phyloP scores from a whole-genome alignment of 192 early-diverging fungal genomes.

The Podila horticola region DNA sequence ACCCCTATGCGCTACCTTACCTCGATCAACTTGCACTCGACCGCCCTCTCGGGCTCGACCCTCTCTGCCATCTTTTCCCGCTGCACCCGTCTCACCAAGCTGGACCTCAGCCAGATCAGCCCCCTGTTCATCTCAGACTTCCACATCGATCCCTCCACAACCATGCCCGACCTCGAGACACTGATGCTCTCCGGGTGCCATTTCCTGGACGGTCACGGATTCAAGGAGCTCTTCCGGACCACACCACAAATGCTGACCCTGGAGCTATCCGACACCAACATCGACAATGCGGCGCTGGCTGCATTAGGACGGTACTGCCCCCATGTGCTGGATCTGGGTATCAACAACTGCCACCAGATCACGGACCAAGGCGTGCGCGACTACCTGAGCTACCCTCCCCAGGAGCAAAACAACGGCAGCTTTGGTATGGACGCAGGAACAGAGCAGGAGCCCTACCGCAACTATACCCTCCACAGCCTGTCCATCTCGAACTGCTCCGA shows the following conservation, averaged over 20 bases:
- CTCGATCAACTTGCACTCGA: conserved; percentile 35
- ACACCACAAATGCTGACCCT: conserved; percentile 9
- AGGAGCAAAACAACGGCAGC: not conserved
- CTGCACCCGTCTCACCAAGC: conserved; percentile 22
- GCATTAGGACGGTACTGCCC: conserved; percentile 27
- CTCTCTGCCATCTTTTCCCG: conserved; percentile 23
- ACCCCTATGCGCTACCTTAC: conserved; percentile 24
- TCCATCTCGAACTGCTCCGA: conserved; percentile 33
- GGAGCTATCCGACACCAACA: conserved; percentile 30
- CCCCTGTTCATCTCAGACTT: conserved; percentile 29
- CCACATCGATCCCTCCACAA: conserved; percentile 2
- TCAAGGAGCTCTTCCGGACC: conserved; percentile 42
- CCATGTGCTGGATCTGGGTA: conserved; percentile 8
- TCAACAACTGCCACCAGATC: conserved; percentile 37
- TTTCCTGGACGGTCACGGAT: conserved; percentile 46
- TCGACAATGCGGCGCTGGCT: conserved; percentile 22
- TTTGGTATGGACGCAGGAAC: not conserved
- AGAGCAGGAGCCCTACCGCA: conserved; percentile 13
- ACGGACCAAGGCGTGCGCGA: conserved; percentile 45
- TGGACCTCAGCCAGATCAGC: conserved; percentile 22
- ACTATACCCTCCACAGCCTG: conserved; percentile 17
- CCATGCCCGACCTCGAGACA: conserved; percentile 8
- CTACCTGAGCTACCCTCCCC: conserved; percentile 9
- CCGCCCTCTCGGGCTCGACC: conserved; percentile 29
- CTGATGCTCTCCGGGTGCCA: conserved; percentile 20